Percentiles rank a stretch among this genome's conserved stretches.
These are phyloP conservation scores for Parathielavia hyrcaniae DNA, from an alignment of 495 filamentous ascomycete species.

Conservation along the genomic window DNA sequence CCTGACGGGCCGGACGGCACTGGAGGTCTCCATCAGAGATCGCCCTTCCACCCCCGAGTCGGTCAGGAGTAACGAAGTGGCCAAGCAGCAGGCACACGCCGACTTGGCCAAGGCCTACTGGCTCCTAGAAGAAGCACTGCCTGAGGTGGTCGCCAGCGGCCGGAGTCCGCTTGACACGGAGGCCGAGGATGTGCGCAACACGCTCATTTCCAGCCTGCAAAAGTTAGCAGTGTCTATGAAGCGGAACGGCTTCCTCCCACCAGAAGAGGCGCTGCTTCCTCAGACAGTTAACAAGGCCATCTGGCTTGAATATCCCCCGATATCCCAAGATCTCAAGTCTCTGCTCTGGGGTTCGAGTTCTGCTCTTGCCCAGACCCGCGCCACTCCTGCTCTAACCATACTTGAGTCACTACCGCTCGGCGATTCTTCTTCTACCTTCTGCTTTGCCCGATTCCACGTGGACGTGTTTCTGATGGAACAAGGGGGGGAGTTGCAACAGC, in stretches of 20 bases:
- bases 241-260: constrained; percentile 66
- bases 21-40: constrained; percentile 64
- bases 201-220: constrained; percentile 55
- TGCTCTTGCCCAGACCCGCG: constrained; percentile 35
- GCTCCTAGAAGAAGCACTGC: constrained; percentile 63
- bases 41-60: constrained; percentile 46
- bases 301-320: constrained; percentile 65
- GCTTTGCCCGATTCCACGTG: constrained; percentile 66
- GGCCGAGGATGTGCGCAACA: constrained; percentile 48
- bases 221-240: constrained; percentile 76
- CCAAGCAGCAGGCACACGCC: constrained; percentile 61
- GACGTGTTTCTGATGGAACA: constrained; percentile 64
- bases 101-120: constrained; percentile 80
- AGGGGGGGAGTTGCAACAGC: constrained; percentile 54
- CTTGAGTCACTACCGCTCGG: constrained; percentile 65
- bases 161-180: constrained; percentile 34
- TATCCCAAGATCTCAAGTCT: constrained; percentile 59
- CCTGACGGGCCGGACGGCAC: constrained; percentile 61
- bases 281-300: constrained; percentile 66
- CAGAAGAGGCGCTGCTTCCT: constrained; percentile 55
- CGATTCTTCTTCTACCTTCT: constrained; percentile 63
- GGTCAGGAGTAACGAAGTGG: constrained; percentile 36
- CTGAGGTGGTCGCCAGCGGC: constrained; percentile 41
- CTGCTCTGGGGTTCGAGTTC: constrained; percentile 58
- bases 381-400: constrained; percentile 41